phyloP scores from a whole-genome alignment of 2,329 filamentous ascomycete species.

The Aspergillus terreus region DNA sequence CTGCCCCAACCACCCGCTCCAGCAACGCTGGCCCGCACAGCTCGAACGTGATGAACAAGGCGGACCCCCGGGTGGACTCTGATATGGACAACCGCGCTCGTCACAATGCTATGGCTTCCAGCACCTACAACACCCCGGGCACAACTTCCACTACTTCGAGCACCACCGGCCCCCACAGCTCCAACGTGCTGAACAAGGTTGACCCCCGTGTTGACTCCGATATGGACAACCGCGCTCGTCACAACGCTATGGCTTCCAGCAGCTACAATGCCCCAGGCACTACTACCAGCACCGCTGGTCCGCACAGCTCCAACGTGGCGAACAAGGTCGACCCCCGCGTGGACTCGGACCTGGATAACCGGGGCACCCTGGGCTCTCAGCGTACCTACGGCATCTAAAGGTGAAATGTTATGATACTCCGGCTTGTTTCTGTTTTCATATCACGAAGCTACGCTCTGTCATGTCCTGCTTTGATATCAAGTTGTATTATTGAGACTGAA shows the following conservation, averaged over 20 bases:
- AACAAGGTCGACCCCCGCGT: constrained; percentile 55
- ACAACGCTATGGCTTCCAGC: constrained; percentile 10
- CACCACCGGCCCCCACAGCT: constrained; percentile 1
- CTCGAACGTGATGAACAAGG: constrained; percentile 20
- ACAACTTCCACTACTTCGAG: constrained; percentile 1
- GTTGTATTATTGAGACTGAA: too few relatives aligned
- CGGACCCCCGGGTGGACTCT: constrained; percentile 32
- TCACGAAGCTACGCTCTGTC: too few relatives aligned
- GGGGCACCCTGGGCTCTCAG: constrained; percentile 2
- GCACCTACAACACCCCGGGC: constrained; percentile 6
- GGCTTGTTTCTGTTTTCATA: too few relatives aligned
- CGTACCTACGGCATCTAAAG: not conserved
- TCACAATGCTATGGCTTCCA: constrained; percentile 8
- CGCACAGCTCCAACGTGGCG: constrained; percentile 42
- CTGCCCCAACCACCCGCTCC: constrained; percentile 1
- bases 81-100: constrained; percentile 28
- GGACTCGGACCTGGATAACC: constrained; percentile 43
- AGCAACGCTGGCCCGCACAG: too few relatives aligned
- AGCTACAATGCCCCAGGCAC: constrained; percentile 14
- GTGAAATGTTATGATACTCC: too few relatives aligned
- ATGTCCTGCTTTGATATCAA: too few relatives aligned
- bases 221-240: too few relatives aligned
- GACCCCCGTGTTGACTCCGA: constrained; percentile 39
- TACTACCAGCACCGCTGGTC: constrained; percentile 28
- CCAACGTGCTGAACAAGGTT: constrained; percentile 27